Percentiles rank a stretch among this genome's conserved stretches.
Conservation (phyloP, 2,329 filamentous ascomycete genomes). For the Parafenestella ontariensis region DNA sequence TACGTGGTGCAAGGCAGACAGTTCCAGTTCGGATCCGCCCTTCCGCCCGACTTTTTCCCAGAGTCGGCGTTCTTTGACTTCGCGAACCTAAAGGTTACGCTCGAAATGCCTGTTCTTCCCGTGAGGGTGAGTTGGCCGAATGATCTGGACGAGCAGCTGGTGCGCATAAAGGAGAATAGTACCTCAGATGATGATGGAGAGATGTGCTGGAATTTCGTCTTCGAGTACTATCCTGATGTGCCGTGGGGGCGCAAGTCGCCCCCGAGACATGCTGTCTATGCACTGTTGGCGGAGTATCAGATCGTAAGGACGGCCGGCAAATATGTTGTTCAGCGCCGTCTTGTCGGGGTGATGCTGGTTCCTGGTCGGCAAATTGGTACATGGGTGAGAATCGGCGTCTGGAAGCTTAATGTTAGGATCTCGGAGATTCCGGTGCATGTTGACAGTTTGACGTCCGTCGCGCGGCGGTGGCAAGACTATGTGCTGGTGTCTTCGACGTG, state of each 20-base stretch:
- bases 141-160: background rate
- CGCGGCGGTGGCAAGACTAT: slow-evolving; percentile 3
- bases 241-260: background rate
- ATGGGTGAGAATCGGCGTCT: slow-evolving; percentile 11
- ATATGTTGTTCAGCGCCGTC: slow-evolving; percentile 1
- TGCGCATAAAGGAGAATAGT: background rate
- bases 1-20: background rate
- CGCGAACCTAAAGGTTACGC: background rate
- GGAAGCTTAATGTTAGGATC: slow-evolving; percentile 5
- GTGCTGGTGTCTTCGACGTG: background rate
- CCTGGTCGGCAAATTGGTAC: background rate
- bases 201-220: background rate
- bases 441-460: slow-evolving; percentile 1
- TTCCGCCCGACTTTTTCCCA: background rate
- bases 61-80: slow-evolving; percentile 1
- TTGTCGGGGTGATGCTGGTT: slow-evolving; percentile 6
- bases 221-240: slow-evolving; percentile 7
- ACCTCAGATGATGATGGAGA: background rate
- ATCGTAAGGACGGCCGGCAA: slow-evolving; percentile 2
- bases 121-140: background rate
- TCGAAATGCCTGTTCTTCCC: background rate
- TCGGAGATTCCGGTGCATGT: background rate
- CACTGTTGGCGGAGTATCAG: slow-evolving; percentile 7
- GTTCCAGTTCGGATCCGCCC: background rate
- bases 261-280: background rate